These are phyloP conservation scores for Vickermania ingenoplastis DNA, from an alignment of 208 protist species.

Conservation along the genomic window DNA sequence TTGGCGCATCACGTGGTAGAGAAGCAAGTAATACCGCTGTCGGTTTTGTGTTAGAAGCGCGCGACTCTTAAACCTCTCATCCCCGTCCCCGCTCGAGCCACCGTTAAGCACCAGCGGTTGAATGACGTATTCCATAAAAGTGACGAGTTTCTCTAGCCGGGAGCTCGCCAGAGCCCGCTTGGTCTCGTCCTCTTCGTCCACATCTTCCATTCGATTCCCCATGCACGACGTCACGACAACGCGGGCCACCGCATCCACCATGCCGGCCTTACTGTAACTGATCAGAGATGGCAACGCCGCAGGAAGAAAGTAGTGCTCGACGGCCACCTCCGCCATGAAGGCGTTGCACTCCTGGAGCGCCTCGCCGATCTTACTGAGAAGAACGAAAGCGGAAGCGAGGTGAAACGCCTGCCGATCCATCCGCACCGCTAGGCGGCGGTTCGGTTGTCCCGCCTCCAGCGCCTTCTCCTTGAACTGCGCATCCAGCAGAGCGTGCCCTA, in stretches of 20 bases:
- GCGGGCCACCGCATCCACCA: conserved; percentile 51
- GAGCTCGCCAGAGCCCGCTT: neutral
- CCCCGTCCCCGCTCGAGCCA: neutral
- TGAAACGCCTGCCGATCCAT: conserved; percentile 24
- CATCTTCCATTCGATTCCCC: neutral
- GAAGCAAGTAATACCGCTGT: conserved; percentile 13
- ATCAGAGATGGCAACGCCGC: conserved; percentile 25
- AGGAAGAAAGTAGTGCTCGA: conserved; percentile 42
- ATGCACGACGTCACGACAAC: conserved; percentile 25
- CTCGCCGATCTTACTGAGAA: conserved; percentile 31
- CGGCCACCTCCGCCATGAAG: conserved; percentile 14
- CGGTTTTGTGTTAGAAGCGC: neutral
- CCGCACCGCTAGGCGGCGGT: conserved; percentile 20
- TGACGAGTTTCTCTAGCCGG: neutral
- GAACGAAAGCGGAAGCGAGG: conserved; percentile 36
- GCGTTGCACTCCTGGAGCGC: conserved; percentile 11
- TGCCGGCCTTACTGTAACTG: conserved; percentile 29
- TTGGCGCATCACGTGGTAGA: conserved; percentile 17
- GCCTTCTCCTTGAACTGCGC: conserved; percentile 3
- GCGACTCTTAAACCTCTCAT: neutral
- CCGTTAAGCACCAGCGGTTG: neutral
- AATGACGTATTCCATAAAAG: neutral
- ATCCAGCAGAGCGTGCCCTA: conserved; percentile 12
- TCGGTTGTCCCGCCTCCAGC: neutral
- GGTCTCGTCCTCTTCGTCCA: neutral